Conservation (phyloP, 441 rosid genomes). For the Omphalea diandra region DNA sequence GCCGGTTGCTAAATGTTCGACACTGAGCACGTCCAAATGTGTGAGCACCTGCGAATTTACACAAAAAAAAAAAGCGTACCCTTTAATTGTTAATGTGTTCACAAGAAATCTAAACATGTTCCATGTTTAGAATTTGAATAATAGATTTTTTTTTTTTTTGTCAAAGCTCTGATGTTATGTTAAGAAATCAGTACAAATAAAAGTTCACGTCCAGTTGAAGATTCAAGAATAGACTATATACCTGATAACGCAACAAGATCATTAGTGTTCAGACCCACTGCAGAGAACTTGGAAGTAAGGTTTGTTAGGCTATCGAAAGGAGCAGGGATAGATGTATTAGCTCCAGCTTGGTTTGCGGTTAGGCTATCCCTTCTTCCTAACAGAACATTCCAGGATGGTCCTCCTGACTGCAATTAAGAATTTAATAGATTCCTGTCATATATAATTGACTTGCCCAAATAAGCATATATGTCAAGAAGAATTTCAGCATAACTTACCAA, state of each 20-base stretch:
- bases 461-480: background rate
- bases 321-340: conserved; percentile 37
- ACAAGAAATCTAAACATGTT: too few species aligned
- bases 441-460: background rate
- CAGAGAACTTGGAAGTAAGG: conserved; percentile 40
- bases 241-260: conserved; percentile 64
- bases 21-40: conserved; percentile 65
- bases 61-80: too few species aligned
- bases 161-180: too few species aligned
- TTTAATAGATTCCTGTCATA: background rate
- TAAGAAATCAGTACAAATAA: too few species aligned
- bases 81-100: too few species aligned
- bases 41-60: conserved; percentile 49
- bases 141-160: too few species aligned
- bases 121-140: too few species aligned
- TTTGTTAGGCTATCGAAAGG: conserved; percentile 35
- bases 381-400: conserved; percentile 54
- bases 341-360: conserved; percentile 38
- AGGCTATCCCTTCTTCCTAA: conserved; percentile 60
- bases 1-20: conserved; percentile 38
- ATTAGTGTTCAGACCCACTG: conserved; percentile 47
- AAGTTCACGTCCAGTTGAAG: too few species aligned
- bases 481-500: conserved; percentile 33
- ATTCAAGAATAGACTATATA: too few species aligned
- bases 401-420: conserved; percentile 48